Evolutionary conservation across 2,329 filamentous ascomycete genomes (phyloP).

Genomic region (Emergomyces orientalis): DNA sequence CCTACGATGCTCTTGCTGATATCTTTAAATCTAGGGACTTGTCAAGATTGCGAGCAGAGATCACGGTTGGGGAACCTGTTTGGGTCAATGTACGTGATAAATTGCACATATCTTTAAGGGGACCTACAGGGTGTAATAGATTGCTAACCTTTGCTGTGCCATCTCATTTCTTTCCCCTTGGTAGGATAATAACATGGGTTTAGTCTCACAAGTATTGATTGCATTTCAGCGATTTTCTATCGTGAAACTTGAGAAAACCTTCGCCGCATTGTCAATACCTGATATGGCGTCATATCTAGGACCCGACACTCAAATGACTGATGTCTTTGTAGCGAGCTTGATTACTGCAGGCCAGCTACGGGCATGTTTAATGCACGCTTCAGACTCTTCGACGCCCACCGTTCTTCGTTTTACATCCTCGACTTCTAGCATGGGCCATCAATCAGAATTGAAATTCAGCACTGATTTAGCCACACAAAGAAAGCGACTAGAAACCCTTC

Average conservation of each 20-base stretch:
- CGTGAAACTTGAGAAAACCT: conserved; percentile 61
- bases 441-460: conserved; percentile 29
- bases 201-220: conserved; percentile 59
- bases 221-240: conserved; percentile 71
- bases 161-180: conserved; percentile 5
- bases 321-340: conserved; percentile 34
- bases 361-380: conserved; percentile 41
- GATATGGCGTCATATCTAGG: conserved; percentile 34
- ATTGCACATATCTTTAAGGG: background rate
- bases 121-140: background rate
- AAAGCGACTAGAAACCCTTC: conserved; percentile 42
- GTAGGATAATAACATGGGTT: conserved; percentile 60
- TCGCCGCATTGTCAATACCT: conserved; percentile 51
- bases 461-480: conserved; percentile 43
- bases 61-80: conserved; percentile 47
- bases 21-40: conserved; percentile 56
- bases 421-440: conserved; percentile 25
- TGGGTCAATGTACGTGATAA: conserved; percentile 49
- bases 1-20: conserved; percentile 61
- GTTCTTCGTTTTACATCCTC: conserved; percentile 46
- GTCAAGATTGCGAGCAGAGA: conserved; percentile 53
- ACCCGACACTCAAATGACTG: conserved; percentile 23
- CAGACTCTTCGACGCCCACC: conserved; percentile 30
- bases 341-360: conserved; percentile 44
- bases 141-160: background rate